Evolutionary conservation across 2,329 filamentous ascomycete species (phyloP), one percentile per base, ranked within the genome.

Genomic region (Cercospora sojina): DNA sequence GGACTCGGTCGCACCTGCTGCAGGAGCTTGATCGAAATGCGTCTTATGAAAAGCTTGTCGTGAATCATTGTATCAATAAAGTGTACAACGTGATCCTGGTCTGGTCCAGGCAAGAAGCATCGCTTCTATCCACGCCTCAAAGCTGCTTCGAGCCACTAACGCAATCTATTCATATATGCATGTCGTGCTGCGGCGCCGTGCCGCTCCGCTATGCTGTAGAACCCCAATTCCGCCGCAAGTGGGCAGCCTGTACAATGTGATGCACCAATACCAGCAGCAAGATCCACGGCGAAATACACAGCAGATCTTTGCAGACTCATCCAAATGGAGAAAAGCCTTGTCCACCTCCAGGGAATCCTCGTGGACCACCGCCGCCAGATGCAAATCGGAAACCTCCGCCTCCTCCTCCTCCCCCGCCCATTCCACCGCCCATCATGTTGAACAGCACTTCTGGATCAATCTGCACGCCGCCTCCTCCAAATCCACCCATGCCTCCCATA

Each of bases 391-490:
- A 72, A 10, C 71, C 70, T 25, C 84, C 83, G 7, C 77, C 82
- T 74, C 83, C 82, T n/a, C 83, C 82, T n/a, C 35, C 35, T 2
- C 35, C 35, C 5, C 78, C 81, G 73, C 85, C 83, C 69, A 77
- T 82, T 41, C 83, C 83, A 51, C 90, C 90, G 60, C 85, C 89
- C 89, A 93, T 92, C 90, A 93, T 92, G 80, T 90, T 91, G 82
- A 92, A 92, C 27, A 93, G 82, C 71, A 93, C 89, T 78, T 91
- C 90, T 20, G 90, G 89, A 76, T 91, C 89, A 76, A 93, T 92
- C 74, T 82, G 74, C 32, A 75, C 77, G 8, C 80, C 80, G 16
- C 76, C 77, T 12, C 84, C 84, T 25, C 73, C 43, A 25, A 49
- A 49, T 49, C 43, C 73, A 13, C 65, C 65, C 27, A 64, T 55